Percentiles rank a stretch among this genome's conserved stretches.
These are phyloP conservation scores for Pleurotus djamor DNA, from an alignment of 768 basidiomycete species.

Conservation along the genomic window DNA sequence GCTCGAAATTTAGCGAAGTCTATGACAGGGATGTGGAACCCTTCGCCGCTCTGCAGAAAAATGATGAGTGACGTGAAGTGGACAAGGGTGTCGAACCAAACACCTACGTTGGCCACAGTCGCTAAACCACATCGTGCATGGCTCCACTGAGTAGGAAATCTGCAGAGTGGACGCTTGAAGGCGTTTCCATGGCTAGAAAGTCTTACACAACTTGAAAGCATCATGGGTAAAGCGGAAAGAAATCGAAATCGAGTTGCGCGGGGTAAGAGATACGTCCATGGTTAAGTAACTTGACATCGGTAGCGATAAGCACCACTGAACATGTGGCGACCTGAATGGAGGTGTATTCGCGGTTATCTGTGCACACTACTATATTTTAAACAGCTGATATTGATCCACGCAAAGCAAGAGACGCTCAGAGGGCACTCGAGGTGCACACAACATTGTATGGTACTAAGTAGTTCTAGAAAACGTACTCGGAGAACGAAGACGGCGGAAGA, in stretches of 20 bases:
- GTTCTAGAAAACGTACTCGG: conserved; percentile 31
- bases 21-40: conserved; percentile 73
- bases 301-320: not conserved
- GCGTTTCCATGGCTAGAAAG: not conserved
- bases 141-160: not conserved
- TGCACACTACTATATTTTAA: not conserved
- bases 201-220: not conserved
- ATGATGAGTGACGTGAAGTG: not conserved
- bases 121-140: not conserved
- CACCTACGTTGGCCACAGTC: not conserved
- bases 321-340: not conserved
- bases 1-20: conserved; percentile 70
- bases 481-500: conserved; percentile 67
- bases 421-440: too few species aligned
- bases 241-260: too few species aligned
- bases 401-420: not conserved
- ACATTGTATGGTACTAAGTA: not conserved
- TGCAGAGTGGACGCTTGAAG: not conserved
- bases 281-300: not conserved
- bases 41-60: not conserved
- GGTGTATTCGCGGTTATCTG: not conserved
- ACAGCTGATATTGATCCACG: not conserved
- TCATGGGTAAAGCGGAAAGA: not conserved
- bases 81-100: not conserved
- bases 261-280: not conserved